phyloP scores from a whole-genome alignment of 1,284 basidiomycete species.

The Sphagnurus paluster region DNA sequence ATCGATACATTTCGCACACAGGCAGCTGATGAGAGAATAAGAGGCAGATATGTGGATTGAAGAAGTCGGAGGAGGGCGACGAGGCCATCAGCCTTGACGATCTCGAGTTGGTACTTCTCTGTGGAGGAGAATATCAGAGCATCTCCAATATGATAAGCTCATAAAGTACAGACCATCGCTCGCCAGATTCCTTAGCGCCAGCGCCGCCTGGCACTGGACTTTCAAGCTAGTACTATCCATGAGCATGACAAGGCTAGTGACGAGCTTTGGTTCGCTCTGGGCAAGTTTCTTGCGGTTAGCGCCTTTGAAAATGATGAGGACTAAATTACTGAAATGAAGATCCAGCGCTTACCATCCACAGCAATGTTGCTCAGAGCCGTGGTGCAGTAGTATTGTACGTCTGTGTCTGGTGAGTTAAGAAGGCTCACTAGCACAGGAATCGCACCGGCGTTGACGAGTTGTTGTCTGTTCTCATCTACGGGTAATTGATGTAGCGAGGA shows the following conservation, averaged over 20 bases:
- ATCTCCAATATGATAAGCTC: not conserved
- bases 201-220: constrained; percentile 97
- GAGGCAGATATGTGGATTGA: constrained; percentile 97
- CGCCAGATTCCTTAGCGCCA: constrained; percentile 95
- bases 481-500: constrained; percentile 8
- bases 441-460: constrained; percentile 97
- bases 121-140: constrained; percentile 12
- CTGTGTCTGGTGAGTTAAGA: constrained; percentile 96
- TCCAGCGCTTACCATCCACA: constrained; percentile 71
- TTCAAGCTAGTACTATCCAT: constrained; percentile 99
- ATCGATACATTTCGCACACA: constrained; percentile 99
- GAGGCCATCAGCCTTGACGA: constrained; percentile 95
- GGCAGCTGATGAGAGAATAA: constrained; percentile 97
- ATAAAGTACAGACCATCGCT: constrained; percentile 76
- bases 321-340: constrained; percentile 6
- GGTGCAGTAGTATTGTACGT: constrained; percentile 99
- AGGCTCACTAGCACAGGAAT: constrained; percentile 97
- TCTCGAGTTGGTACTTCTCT: constrained; percentile 99
- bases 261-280: constrained; percentile 92
- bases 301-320: constrained; percentile 40
- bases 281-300: constrained; percentile 95
- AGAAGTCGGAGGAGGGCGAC: constrained; percentile 91
- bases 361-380: constrained; percentile 99
- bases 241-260: constrained; percentile 90
- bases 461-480: constrained; percentile 96